phyloP scores from a whole-genome alignment of 139 green algal species.

The Chlorella sp. region DNA sequence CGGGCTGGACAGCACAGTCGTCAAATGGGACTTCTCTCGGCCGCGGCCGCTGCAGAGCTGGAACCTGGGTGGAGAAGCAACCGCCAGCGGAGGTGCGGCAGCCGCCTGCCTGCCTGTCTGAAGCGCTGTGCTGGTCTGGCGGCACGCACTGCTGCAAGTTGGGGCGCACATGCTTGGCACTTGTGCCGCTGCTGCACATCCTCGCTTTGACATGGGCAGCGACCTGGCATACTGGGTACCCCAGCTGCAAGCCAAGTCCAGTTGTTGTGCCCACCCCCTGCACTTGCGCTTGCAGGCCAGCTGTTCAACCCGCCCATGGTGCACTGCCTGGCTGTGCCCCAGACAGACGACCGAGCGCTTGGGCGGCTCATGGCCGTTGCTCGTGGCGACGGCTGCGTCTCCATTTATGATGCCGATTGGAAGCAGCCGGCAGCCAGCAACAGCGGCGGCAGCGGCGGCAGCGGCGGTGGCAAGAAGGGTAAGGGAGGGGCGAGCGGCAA shows the following conservation, averaged over 20 bases:
- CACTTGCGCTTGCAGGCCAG: conserved; percentile 40
- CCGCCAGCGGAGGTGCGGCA: conserved; percentile 14
- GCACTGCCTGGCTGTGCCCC: conserved; percentile 53
- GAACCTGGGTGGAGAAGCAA: conserved; percentile 14
- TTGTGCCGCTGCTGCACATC: too few relatives aligned
- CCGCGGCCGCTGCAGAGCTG: conserved; percentile 23
- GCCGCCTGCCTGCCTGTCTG: not conserved
- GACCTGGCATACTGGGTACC: too few relatives aligned
- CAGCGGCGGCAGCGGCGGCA: conserved; percentile 1
- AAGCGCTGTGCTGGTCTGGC: too few relatives aligned
- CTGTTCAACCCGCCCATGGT: conserved; percentile 79
- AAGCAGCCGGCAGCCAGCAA: conserved; percentile 3
- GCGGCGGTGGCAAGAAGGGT: conserved; percentile 15
- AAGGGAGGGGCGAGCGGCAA: conserved; percentile 3
- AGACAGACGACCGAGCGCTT: conserved; percentile 23
- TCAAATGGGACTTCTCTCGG: conserved; percentile 58
- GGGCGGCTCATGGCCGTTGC: conserved; percentile 49
- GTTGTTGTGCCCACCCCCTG: not conserved
- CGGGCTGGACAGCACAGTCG: conserved; percentile 67
- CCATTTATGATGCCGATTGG: conserved; percentile 49
- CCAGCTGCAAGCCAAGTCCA: too few relatives aligned
- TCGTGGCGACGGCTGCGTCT: conserved; percentile 59
- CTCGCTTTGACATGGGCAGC: too few relatives aligned
- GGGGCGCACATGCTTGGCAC: too few relatives aligned
- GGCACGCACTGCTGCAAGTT: too few relatives aligned